Conservation (phyloP, 495 filamentous ascomycete genomes). For the Zalerion maritima region DNA sequence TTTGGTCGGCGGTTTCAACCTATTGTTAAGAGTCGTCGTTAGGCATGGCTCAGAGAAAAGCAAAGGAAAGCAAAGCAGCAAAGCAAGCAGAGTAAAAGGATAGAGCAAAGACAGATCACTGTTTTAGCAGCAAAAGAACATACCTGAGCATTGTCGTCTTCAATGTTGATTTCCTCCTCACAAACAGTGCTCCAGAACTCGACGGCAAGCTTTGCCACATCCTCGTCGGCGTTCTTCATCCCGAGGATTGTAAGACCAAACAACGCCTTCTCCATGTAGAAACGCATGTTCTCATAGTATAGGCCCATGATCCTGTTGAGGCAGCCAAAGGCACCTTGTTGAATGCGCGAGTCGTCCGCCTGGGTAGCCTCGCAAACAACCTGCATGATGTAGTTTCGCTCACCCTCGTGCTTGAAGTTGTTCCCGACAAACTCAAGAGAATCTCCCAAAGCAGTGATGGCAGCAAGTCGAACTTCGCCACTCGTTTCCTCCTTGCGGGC, state of each 20-base stretch:
- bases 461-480: constrained; percentile 74
- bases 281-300: constrained; percentile 98
- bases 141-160: constrained; percentile 89
- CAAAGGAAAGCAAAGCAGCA: not conserved
- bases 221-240: constrained; percentile 95
- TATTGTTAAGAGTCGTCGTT: constrained; percentile 19
- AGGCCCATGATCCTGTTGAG: constrained; percentile 95
- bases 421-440: constrained; percentile 95
- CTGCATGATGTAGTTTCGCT: constrained; percentile 99
- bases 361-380: constrained; percentile 98
- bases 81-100: no score
- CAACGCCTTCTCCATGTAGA: constrained; percentile 99
- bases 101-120: no score
- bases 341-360: constrained; percentile 72
- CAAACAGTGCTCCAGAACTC: constrained; percentile 99
- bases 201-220: constrained; percentile 92
- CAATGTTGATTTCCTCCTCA: constrained; percentile 93
- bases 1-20: constrained; percentile 59
- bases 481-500: constrained; percentile 91
- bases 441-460: constrained; percentile 86
- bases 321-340: constrained; percentile 90
- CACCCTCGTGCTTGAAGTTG: constrained; percentile 98
- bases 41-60: constrained; percentile 4
- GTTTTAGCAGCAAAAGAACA: no score
- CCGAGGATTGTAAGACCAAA: constrained; percentile 97